Evolutionary conservation across 345 rosid genomes (phyloP).

Genomic region (Rubroshorea leprosula): DNA sequence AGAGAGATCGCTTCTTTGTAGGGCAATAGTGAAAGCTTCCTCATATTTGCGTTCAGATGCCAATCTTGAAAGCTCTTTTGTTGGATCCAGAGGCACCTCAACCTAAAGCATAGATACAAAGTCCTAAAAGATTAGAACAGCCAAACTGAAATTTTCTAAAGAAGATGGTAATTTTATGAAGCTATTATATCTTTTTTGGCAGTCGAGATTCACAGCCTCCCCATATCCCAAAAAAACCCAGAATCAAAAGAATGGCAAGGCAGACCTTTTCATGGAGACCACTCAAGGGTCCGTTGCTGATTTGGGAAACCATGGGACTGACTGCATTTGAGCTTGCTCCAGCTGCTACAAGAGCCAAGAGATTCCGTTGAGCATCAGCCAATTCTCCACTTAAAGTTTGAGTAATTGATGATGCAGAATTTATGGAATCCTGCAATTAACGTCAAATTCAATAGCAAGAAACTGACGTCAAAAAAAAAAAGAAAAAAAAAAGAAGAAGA

Average conservation of each 20-base stretch:
- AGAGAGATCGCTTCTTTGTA: conserved; percentile 76
- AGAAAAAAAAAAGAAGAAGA: too few relatives aligned
- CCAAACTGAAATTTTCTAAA: too few relatives aligned
- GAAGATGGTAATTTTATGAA: too few relatives aligned
- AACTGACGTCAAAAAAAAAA: too few relatives aligned
- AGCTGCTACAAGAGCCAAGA: conserved; percentile 60
- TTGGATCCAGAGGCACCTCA: conserved; percentile 69
- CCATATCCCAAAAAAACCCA: too few relatives aligned
- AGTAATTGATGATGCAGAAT: conserved; percentile 61
- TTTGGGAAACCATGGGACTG: conserved; percentile 47
- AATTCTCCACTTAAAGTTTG: conserved; percentile 68
- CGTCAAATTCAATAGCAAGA: too few relatives aligned
- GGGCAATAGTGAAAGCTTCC: conserved; percentile 66
- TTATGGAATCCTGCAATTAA: conserved; percentile 67
- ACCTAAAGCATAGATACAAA: conserved; percentile 32
- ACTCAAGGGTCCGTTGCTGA: conserved; percentile 66
- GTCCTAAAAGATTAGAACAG: too few relatives aligned
- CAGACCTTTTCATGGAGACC: conserved; percentile 59
- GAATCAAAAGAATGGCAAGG: conserved; percentile 1
- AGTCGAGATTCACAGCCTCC: too few relatives aligned
- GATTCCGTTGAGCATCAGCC: conserved; percentile 71
- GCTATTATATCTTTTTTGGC: too few relatives aligned
- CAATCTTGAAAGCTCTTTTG: conserved; percentile 57
- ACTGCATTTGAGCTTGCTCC: conserved; percentile 53
- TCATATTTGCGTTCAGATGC: conserved; percentile 64